Conservation (phyloP, 306 rosid genomes). For the Castanopsis chinensis region DNA sequence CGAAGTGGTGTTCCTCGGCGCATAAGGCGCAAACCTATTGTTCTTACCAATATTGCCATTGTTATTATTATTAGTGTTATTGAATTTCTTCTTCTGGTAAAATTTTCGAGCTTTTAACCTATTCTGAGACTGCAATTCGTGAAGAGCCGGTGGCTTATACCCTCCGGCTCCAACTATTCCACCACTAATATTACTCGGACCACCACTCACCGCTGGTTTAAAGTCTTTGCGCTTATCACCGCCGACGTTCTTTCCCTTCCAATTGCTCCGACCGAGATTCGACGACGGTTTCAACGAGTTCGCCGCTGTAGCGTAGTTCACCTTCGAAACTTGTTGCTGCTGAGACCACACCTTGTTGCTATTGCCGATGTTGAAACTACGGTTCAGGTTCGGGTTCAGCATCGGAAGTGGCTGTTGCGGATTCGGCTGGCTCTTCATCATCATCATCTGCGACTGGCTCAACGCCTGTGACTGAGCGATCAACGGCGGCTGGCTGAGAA, state of each 20-base stretch:
- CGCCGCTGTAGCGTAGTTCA: conserved; percentile 11
- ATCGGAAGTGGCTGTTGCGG: conserved; percentile 25
- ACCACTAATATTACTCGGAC: conserved; percentile 29
- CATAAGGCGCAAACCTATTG: conserved; percentile 69
- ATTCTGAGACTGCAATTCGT: conserved; percentile 84
- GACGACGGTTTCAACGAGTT: conserved; percentile 17
- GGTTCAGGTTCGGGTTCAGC: conserved; percentile 45
- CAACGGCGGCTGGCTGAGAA: conserved; percentile 23
- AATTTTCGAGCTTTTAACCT: conserved; percentile 57
- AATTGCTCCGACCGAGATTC: conserved; percentile 46
- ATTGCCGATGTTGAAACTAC: conserved; percentile 6
- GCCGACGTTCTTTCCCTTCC: conserved; percentile 67
- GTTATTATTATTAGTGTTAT: conserved; percentile 14
- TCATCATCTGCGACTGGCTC: conserved; percentile 33
- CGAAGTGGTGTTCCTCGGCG: conserved; percentile 80
- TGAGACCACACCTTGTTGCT: conserved; percentile 36
- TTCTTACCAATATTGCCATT: neutral
- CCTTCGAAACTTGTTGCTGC: conserved; percentile 20
- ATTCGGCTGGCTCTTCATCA: conserved; percentile 33
- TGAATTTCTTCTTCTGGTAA: conserved; percentile 50
- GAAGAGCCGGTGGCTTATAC: conserved; percentile 70
- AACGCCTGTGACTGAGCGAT: conserved; percentile 40
- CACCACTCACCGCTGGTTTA: conserved; percentile 16
- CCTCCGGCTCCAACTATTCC: neutral
- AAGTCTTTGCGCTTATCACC: conserved; percentile 59